Percentiles rank a stretch among this genome's conserved stretches.
These are phyloP conservation scores for Solanum habrochaites DNA, from an alignment of 257 asterid species.

Conservation along the genomic window DNA sequence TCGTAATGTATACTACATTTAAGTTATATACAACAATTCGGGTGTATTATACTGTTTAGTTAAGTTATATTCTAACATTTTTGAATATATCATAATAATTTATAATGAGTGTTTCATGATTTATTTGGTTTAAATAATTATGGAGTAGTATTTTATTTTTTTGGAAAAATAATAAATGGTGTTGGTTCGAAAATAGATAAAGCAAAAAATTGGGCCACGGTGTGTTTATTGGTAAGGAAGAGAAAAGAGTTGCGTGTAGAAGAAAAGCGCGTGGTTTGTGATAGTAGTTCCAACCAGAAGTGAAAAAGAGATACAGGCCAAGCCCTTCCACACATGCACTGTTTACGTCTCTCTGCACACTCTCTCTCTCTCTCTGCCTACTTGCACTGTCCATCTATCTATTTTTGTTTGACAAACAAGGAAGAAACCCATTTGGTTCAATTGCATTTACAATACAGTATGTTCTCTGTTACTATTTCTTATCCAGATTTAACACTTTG, in stretches of 20 bases:
- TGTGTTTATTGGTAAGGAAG: background rate
- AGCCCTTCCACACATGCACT: background rate
- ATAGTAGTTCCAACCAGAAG: background rate
- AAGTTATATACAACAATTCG: too few relatives aligned
- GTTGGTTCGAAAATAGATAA: background rate
- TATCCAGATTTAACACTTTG: background rate
- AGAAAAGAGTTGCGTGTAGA: conserved; percentile 13
- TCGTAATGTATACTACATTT: too few relatives aligned
- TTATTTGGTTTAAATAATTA: too few relatives aligned
- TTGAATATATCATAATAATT: too few relatives aligned
- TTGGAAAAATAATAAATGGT: background rate
- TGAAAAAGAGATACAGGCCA: background rate
- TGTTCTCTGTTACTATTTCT: background rate
- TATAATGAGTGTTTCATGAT: background rate
- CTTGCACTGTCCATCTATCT: background rate
- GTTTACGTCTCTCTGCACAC: background rate
- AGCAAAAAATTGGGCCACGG: background rate
- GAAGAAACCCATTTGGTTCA: background rate
- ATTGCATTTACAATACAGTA: background rate
- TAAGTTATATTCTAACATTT: too few relatives aligned
- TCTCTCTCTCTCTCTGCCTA: background rate
- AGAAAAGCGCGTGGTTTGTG: conserved; percentile 6
- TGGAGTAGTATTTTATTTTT: background rate
- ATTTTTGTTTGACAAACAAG: background rate
- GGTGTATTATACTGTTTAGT: too few relatives aligned